Percentiles rank a stretch among this genome's conserved stretches.
Evolutionary conservation across 139 green algal genomes (phyloP).

Genomic region (Chlamydomonas eustigma): DNA sequence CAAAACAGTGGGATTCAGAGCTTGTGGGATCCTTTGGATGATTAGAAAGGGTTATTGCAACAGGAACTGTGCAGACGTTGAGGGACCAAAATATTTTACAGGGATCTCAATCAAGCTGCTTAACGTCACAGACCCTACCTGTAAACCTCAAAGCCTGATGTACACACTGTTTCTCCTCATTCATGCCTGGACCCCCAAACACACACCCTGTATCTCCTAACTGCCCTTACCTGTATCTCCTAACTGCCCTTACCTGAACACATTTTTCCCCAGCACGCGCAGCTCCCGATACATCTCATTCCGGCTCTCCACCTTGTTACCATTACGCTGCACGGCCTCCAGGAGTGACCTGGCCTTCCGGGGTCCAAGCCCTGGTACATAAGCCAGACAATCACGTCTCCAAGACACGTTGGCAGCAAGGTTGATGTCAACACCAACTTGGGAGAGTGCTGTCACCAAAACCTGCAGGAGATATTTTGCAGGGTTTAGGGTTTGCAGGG

Average conservation of each 20-base stretch:
- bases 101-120: too few species aligned
- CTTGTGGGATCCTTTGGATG: too few species aligned
- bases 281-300: constrained; percentile 47
- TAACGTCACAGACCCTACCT: too few species aligned
- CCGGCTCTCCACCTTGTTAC: constrained; percentile 40
- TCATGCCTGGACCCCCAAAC: too few species aligned
- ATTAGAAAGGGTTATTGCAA: too few species aligned
- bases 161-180: too few species aligned
- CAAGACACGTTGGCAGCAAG: constrained; percentile 61
- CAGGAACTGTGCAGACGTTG: too few species aligned
- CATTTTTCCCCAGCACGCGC: constrained; percentile 46
- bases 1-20: background rate
- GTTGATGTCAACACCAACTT: constrained; percentile 80
- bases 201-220: too few species aligned
- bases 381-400: constrained; percentile 68
- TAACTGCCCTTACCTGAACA: constrained; percentile 39
- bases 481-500: background rate
- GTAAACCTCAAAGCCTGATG: too few species aligned
- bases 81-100: too few species aligned
- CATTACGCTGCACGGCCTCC: constrained; percentile 40
- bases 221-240: background rate
- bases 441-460: constrained; percentile 47
- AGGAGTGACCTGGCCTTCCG: constrained; percentile 78
- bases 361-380: constrained; percentile 81
- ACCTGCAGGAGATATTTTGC: constrained; percentile 22